Conservation (phyloP, 371 early-diverging fungal genomes). For the Saksenaea vasiformis region DNA sequence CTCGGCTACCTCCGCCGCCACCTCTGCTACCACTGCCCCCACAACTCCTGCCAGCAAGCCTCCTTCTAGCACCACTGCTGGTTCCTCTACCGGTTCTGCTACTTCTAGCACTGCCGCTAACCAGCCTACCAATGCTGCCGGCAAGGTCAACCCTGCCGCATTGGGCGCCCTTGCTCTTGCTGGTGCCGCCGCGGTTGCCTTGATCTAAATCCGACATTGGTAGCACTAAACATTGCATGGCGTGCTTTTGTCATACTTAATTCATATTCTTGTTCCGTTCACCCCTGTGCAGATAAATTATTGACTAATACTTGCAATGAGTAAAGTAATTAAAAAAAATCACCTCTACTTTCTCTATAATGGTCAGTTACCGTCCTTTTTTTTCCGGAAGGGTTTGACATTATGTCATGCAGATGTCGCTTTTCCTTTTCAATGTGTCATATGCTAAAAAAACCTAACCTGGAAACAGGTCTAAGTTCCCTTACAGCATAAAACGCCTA, state of each 20-base stretch:
- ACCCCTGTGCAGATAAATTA: too few species aligned
- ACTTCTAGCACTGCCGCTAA: not conserved
- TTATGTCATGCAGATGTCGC: too few species aligned
- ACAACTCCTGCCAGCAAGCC: not conserved
- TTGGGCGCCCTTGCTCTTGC: conserved; percentile 25
- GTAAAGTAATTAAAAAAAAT: too few species aligned
- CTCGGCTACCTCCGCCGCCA: not conserved
- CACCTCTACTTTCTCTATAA: too few species aligned
- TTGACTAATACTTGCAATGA: too few species aligned
- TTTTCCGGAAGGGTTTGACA: too few species aligned
- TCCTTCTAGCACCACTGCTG: not conserved
- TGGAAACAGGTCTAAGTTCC: too few species aligned
- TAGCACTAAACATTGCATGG: not conserved
- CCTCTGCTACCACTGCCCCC: not conserved
- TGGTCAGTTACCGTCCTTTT: too few species aligned
- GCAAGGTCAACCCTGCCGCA: conserved; percentile 24
- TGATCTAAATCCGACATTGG: not conserved
- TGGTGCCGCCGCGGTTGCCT: conserved; percentile 25
- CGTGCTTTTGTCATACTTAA: not conserved
- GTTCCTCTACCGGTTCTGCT: not conserved
- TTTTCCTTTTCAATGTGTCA: too few species aligned
- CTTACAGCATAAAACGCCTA: too few species aligned
- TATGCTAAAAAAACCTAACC: too few species aligned
- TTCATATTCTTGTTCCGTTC: not conserved
- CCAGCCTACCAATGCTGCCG: conserved; percentile 13